phyloP scores from a whole-genome alignment of 2,329 filamentous ascomycete species.

The Plectosphaerella plurivora region DNA sequence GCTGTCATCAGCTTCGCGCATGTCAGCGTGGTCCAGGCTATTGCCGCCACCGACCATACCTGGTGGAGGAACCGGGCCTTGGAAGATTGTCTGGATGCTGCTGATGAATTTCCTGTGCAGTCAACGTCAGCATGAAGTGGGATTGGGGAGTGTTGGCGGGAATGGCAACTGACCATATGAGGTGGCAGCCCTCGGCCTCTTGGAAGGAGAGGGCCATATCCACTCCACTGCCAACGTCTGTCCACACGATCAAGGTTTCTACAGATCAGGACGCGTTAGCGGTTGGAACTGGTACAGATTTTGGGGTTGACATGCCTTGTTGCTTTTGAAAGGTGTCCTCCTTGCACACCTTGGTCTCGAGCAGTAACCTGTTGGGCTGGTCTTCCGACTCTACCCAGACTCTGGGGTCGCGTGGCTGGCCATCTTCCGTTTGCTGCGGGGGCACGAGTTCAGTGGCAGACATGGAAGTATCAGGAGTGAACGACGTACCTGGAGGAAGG shows the following conservation, averaged over 20 bases:
- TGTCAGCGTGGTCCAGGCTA: constrained; percentile 17
- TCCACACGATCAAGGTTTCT: constrained; percentile 99
- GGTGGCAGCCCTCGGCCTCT: constrained; percentile 87
- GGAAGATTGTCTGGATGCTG: constrained; percentile 73
- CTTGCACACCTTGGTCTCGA: constrained; percentile 86
- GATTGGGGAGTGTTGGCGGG: not conserved
- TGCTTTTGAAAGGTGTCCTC: constrained; percentile 98
- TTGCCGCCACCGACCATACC: constrained; percentile 39
- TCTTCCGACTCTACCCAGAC: constrained; percentile 94
- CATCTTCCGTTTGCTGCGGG: constrained; percentile 45
- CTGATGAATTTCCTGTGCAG: constrained; percentile 79
- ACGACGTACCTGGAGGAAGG: constrained; percentile 63
- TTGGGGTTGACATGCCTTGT: constrained; percentile 62
- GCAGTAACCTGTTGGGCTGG: constrained; percentile 72
- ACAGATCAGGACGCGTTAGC: constrained; percentile 5
- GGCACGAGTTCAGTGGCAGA: too few relatives aligned
- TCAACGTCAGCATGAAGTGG: constrained; percentile 16
- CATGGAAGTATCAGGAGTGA: not conserved
- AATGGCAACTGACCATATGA: constrained; percentile 70
- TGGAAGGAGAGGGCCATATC: constrained; percentile 99
- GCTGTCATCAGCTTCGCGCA: constrained; percentile 61
- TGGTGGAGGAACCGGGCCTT: constrained; percentile 51
- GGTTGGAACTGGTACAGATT: not conserved
- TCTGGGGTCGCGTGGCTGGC: constrained; percentile 71
- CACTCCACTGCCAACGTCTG: constrained; percentile 73